Percentiles rank a stretch among this genome's conserved stretches.
These are phyloP conservation scores for Moniliophthora roreri DNA, from an alignment of 1,284 basidiomycete genomes.

Conservation along the genomic window DNA sequence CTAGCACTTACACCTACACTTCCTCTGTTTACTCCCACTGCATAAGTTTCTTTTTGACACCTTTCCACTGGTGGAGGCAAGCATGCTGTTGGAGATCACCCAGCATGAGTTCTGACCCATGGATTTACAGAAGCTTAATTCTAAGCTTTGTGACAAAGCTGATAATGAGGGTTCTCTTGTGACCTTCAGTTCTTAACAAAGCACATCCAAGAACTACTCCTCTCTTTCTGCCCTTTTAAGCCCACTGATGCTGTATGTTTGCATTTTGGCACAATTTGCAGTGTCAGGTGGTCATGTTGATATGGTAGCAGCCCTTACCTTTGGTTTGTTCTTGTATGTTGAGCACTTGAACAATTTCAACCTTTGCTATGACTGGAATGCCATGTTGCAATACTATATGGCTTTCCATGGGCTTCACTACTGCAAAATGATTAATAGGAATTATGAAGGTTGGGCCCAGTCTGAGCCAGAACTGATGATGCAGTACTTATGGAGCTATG, in stretches of 20 bases:
- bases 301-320: not conserved
- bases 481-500: not conserved
- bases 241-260: slow-evolving; percentile 1
- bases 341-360: slow-evolving; percentile 1
- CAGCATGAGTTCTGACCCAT: not conserved
- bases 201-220: slow-evolving; percentile 1
- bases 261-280: slow-evolving; percentile 1
- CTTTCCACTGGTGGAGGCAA: not conserved
- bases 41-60: not conserved
- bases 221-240: not conserved
- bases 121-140: slow-evolving; percentile 2
- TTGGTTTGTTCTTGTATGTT: too few species aligned
- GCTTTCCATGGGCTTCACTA: slow-evolving; percentile 1
- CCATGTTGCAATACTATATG: slow-evolving; percentile 8
- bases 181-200: not conserved
- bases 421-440: slow-evolving; percentile 3
- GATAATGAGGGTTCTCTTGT: not conserved
- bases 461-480: not conserved
- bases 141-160: not conserved
- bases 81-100: not conserved
- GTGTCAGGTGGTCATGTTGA: not conserved
- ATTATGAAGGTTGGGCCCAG: slow-evolving; percentile 4
- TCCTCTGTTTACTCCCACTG: too few species aligned
- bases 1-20: too few species aligned
- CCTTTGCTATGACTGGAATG: not conserved